Evolutionary conservation across 2,329 filamentous ascomycete genomes (phyloP).

Genomic region (Talaromyces sp.): DNA sequence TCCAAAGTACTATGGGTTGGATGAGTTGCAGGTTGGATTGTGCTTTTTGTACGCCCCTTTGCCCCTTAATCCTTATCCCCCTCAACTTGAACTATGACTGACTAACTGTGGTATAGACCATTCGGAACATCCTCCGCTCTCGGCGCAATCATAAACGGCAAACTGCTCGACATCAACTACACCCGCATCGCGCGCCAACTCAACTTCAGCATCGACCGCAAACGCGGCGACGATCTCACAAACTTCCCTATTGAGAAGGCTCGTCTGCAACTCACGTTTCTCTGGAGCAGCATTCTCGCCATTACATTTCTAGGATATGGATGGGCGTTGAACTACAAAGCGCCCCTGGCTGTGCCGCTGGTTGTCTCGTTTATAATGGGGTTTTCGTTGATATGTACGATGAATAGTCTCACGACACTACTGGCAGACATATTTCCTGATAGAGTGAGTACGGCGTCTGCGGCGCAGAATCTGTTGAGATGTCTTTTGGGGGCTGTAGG

Average conservation of each 20-base stretch:
- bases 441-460: conserved; percentile 34
- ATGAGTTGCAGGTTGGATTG: conserved; percentile 46
- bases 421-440: conserved; percentile 44
- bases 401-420: conserved; percentile 46
- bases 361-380: conserved; percentile 37
- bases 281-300: conserved; percentile 30
- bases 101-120: conserved; percentile 24
- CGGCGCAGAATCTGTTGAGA: conserved; percentile 38
- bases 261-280: conserved; percentile 35
- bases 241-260: conserved; percentile 53
- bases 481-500: conserved; percentile 39
- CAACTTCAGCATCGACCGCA: conserved; percentile 61
- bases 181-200: conserved; percentile 61
- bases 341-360: conserved; percentile 34
- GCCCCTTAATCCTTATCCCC: neutral
- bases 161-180: conserved; percentile 70
- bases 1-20: conserved; percentile 45
- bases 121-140: conserved; percentile 26
- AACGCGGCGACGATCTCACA: conserved; percentile 53
- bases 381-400: conserved; percentile 35
- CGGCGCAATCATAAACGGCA: conserved; percentile 45
- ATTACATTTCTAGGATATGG: conserved; percentile 36
- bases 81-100: neutral
- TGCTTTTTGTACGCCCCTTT: conserved; percentile 26
- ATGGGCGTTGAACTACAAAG: conserved; percentile 38